Evolutionary conservation across 2,329 filamentous ascomycete species (phyloP).

Genomic region (Verticillium zaregamsianum): DNA sequence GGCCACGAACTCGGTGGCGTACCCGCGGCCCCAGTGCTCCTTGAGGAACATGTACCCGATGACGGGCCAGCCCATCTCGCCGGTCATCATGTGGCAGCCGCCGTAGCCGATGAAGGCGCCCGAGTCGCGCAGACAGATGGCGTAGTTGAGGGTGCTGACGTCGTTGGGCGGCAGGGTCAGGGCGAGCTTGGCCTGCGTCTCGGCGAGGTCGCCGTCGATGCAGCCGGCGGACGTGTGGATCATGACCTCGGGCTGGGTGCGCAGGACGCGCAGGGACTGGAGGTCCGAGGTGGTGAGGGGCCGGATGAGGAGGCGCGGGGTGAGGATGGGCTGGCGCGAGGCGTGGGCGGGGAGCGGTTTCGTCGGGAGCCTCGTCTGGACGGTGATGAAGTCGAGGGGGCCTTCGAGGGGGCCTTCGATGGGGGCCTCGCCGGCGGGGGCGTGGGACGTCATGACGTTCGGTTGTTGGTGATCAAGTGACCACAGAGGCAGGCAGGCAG

Average conservation of each 20-base stretch:
- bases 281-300: slow-evolving; percentile 47
- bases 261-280: slow-evolving; percentile 44
- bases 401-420: slow-evolving; percentile 1
- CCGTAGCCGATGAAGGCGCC: slow-evolving; percentile 49
- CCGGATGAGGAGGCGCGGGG: slow-evolving; percentile 52
- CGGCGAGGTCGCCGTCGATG: slow-evolving; percentile 37
- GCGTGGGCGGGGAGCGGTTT: slow-evolving; percentile 34
- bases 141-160: slow-evolving; percentile 49
- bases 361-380: slow-evolving; percentile 45
- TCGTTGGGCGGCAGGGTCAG: slow-evolving; percentile 45
- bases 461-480: neutral
- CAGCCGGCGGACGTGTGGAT: slow-evolving; percentile 42
- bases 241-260: slow-evolving; percentile 60
- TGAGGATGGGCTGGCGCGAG: slow-evolving; percentile 36
- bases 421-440: neutral
- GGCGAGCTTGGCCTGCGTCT: slow-evolving; percentile 36
- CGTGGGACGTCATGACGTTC: neutral
- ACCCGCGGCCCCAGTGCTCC: slow-evolving; percentile 51
- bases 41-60: slow-evolving; percentile 53
- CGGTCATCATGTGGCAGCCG: slow-evolving; percentile 31
- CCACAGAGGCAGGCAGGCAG: neutral
- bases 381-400: slow-evolving; percentile 25
- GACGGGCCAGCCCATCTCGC: slow-evolving; percentile 49
- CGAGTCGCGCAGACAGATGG: slow-evolving; percentile 41
- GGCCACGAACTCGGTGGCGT: slow-evolving; percentile 51